A percentile compares a stretch with the other conserved stretches of the same genome.
phyloP scores from a whole-genome alignment of 2,329 filamentous ascomycete species.

The Penicillium sp. region DNA sequence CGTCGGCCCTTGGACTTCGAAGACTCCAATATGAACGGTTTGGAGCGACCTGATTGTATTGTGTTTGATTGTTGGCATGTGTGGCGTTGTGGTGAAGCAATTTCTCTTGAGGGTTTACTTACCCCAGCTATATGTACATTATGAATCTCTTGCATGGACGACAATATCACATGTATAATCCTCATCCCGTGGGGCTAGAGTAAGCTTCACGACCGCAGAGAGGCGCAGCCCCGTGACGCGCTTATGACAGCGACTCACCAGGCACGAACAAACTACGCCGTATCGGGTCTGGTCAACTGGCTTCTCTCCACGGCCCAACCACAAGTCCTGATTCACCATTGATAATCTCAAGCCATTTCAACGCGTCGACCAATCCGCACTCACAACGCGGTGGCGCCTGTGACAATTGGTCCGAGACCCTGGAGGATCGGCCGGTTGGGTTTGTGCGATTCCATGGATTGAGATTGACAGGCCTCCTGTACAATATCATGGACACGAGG shows the following conservation, averaged over 20 bases:
- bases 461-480: constrained; percentile 2
- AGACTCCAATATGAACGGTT: too few relatives aligned
- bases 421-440: constrained; percentile 22
- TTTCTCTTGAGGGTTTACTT: constrained; percentile 15
- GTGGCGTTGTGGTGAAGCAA: constrained; percentile 16
- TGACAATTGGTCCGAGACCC: constrained; percentile 18
- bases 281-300: constrained; percentile 5
- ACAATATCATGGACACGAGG: neutral
- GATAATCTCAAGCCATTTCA: constrained; percentile 23
- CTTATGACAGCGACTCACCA: constrained; percentile 16
- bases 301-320: constrained; percentile 26
- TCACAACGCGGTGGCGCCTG: constrained; percentile 2
- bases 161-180: neutral
- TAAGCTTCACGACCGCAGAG: neutral
- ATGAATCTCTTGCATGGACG: neutral
- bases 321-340: constrained; percentile 11
- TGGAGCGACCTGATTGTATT: too few relatives aligned
- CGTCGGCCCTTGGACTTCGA: too few relatives aligned
- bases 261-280: constrained; percentile 15
- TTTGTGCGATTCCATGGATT: constrained; percentile 18
- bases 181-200: neutral
- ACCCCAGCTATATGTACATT: constrained; percentile 6
- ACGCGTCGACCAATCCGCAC: constrained; percentile 16
- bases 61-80: constrained; percentile 18
- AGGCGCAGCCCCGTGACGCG: constrained; percentile 13